Conservation (phyloP, 176 grass and related monocot genomes). For the Otatea glauca region DNA sequence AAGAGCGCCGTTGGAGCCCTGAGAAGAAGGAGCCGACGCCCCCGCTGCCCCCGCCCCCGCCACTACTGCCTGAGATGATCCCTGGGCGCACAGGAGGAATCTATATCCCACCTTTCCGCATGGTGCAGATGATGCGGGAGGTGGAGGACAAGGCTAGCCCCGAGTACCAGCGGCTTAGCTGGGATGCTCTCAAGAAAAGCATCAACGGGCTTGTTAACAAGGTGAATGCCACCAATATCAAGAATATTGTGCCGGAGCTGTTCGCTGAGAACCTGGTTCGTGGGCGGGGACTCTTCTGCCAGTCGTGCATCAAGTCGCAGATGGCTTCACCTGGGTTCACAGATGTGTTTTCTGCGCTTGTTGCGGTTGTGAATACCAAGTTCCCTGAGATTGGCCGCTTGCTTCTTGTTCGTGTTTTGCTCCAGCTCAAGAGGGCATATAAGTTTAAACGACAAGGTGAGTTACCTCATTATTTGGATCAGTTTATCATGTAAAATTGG, state of each 20-base stretch:
- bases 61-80: constrained; percentile 60
- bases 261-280: constrained; percentile 86
- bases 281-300: constrained; percentile 85
- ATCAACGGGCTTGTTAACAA: constrained; percentile 96
- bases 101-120: constrained; percentile 86
- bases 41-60: constrained; percentile 55
- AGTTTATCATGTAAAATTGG: constrained; percentile 3
- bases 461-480: not conserved
- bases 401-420: constrained; percentile 73
- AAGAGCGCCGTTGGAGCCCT: constrained; percentile 34
- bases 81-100: constrained; percentile 79
- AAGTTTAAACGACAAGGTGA: constrained; percentile 92
- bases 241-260: constrained; percentile 91
- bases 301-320: constrained; percentile 91
- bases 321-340: constrained; percentile 97
- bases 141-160: constrained; percentile 84
- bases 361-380: constrained; percentile 86
- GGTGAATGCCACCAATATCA: constrained; percentile 91
- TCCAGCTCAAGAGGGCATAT: constrained; percentile 94
- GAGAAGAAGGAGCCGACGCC: constrained; percentile 49
- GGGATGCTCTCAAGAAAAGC: constrained; percentile 94
- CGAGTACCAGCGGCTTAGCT: constrained; percentile 82
- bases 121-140: constrained; percentile 96
- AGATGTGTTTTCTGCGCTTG: constrained; percentile 82
- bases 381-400: constrained; percentile 79